Percentiles rank a stretch among this genome's conserved stretches.
These are phyloP conservation scores for Cucurbita moschata DNA, from an alignment of 306 rosid species.

Conservation along the genomic window DNA sequence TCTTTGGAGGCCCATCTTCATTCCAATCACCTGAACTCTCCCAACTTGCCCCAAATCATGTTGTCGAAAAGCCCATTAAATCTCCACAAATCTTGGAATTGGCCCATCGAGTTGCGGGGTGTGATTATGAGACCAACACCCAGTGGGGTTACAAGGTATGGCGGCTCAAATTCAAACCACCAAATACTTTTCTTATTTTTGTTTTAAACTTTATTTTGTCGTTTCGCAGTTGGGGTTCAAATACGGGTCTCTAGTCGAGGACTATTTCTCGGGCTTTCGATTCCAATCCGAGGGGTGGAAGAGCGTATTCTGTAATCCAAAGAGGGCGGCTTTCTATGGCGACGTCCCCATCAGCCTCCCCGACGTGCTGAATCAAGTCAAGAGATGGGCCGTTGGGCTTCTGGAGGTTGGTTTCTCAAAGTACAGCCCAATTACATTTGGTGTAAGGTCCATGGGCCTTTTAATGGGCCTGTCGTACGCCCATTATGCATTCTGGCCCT, in stretches of 20 bases:
- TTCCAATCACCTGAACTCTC: conserved; percentile 2
- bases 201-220: neutral
- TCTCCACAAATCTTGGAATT: neutral
- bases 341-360: conserved; percentile 18
- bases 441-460: conserved; percentile 11
- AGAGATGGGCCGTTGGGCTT: conserved; percentile 19
- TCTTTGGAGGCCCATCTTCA: conserved; percentile 22
- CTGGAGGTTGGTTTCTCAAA: conserved; percentile 16
- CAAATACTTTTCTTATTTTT: too few species aligned
- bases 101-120: conserved; percentile 17
- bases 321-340: conserved; percentile 17
- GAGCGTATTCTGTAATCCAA: conserved; percentile 18
- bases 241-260: conserved; percentile 28
- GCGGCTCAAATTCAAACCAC: neutral
- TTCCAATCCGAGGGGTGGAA: conserved; percentile 29
- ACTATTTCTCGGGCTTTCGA: conserved; percentile 10
- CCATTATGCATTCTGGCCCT: conserved; percentile 10
- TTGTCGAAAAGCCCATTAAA: conserved; percentile 11
- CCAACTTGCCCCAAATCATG: conserved; percentile 1
- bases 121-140: conserved; percentile 16
- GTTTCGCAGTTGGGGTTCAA: conserved; percentile 19
- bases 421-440: conserved; percentile 14
- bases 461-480: conserved; percentile 21
- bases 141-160: conserved; percentile 30
- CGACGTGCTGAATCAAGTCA: conserved; percentile 14